Percentiles rank a stretch among this genome's conserved stretches.
Evolutionary conservation across 306 rosid species (phyloP).

Genomic region (Prunus mira): DNA sequence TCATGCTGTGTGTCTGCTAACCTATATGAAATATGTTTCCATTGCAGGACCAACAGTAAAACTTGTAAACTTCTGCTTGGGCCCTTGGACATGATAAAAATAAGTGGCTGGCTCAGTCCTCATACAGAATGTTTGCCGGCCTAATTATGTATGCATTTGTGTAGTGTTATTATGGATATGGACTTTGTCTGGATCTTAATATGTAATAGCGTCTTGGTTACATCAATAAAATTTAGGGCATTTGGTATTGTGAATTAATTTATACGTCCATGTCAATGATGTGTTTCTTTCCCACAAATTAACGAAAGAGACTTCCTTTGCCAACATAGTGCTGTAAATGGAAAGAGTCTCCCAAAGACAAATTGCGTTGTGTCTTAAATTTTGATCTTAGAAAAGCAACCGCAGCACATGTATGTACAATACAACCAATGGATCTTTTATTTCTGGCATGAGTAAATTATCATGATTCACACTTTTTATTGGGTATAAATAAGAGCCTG

Average conservation of each 20-base stretch:
- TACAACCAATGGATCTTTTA: too few species aligned
- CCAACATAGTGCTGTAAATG: too few species aligned
- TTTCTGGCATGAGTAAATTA: too few species aligned
- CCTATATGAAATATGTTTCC: background rate
- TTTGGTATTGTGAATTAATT: background rate
- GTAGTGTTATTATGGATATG: background rate
- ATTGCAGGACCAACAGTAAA: constrained; percentile 47
- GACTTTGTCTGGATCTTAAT: background rate
- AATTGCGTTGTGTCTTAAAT: too few species aligned
- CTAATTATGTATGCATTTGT: background rate
- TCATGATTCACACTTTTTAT: too few species aligned
- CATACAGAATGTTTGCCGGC: background rate
- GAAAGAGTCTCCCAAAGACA: too few species aligned
- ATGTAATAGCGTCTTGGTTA: background rate
- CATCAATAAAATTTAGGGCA: background rate
- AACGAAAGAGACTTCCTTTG: too few species aligned
- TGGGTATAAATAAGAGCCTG: too few species aligned
- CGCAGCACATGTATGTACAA: too few species aligned
- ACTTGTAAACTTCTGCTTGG: constrained; percentile 1
- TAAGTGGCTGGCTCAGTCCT: background rate
- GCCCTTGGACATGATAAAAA: background rate
- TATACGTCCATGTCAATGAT: too few species aligned
- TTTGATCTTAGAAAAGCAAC: too few species aligned
- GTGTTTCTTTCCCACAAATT: too few species aligned
- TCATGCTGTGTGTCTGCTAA: background rate